These are phyloP conservation scores for Backusella sp. DNA, from an alignment of 192 early-diverging fungal species.

Conservation along the genomic window DNA sequence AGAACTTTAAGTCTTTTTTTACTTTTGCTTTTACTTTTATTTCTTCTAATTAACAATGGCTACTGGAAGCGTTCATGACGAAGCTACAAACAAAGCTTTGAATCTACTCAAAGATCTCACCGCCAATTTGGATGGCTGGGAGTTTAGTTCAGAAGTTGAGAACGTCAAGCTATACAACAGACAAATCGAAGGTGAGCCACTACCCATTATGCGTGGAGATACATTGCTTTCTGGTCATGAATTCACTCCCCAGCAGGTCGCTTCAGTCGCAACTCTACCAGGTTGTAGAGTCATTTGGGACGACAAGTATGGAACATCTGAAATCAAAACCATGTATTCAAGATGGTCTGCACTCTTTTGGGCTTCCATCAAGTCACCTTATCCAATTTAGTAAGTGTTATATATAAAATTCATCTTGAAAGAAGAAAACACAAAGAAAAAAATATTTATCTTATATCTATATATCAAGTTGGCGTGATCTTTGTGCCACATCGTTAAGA, in stretches of 20 bases:
- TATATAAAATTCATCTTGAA: neutral
- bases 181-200: slow-evolving; percentile 32
- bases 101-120: slow-evolving; percentile 45
- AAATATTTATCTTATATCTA: neutral
- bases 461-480: slow-evolving; percentile 42
- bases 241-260: slow-evolving; percentile 45
- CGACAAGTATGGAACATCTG: slow-evolving; percentile 32
- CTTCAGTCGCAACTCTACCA: slow-evolving; percentile 41
- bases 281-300: slow-evolving; percentile 48
- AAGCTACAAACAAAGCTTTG: neutral
- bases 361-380: slow-evolving; percentile 29
- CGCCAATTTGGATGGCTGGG: slow-evolving; percentile 47
- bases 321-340: slow-evolving; percentile 28
- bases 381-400: slow-evolving; percentile 33
- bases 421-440: neutral
- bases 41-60: neutral
- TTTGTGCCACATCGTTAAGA: slow-evolving; percentile 39
- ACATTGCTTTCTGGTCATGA: slow-evolving; percentile 35
- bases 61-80: neutral
- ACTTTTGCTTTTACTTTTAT: neutral
- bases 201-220: slow-evolving; percentile 56
- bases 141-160: slow-evolving; percentile 40
- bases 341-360: slow-evolving; percentile 30
- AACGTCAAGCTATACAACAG: slow-evolving; percentile 50
- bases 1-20: neutral